phyloP scores from a whole-genome alignment of 495 filamentous ascomycete genomes.

The Zalerion maritima region DNA sequence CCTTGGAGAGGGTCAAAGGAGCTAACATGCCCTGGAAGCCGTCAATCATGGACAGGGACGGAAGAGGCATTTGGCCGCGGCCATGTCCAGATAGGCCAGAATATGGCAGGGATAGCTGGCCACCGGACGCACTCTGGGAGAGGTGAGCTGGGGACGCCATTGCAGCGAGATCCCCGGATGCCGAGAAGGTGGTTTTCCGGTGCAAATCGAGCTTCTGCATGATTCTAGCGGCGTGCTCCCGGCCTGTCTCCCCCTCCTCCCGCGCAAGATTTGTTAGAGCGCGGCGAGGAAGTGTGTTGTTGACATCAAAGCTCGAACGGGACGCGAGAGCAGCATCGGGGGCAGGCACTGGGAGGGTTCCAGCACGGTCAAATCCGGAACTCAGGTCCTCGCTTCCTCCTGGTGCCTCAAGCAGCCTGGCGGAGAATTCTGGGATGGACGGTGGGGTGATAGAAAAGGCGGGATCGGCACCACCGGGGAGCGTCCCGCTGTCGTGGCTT shows the following conservation, averaged over 20 bases:
- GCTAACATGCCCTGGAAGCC: slow-evolving; percentile 50
- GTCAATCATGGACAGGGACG: slow-evolving; percentile 12
- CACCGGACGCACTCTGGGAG: slow-evolving; percentile 67
- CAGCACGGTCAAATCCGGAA: slow-evolving; percentile 38
- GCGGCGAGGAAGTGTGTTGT: slow-evolving; percentile 27
- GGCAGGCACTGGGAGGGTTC: slow-evolving; percentile 53
- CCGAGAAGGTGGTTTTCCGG: slow-evolving; percentile 52
- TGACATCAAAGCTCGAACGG: slow-evolving; percentile 61
- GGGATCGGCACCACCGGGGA: slow-evolving; percentile 52
- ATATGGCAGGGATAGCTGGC: slow-evolving; percentile 36
- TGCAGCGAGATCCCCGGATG: slow-evolving; percentile 19
- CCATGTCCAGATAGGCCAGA: too few relatives aligned
- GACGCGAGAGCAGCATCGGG: slow-evolving; percentile 38
- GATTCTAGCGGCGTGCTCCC: slow-evolving; percentile 71
- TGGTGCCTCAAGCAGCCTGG: slow-evolving; percentile 55
- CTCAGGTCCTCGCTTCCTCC: slow-evolving; percentile 41
- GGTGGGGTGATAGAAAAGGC: slow-evolving; percentile 88
- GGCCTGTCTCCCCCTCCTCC: slow-evolving; percentile 47
- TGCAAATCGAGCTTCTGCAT: slow-evolving; percentile 88
- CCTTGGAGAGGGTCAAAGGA: slow-evolving; percentile 67
- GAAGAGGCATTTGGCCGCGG: too few relatives aligned
- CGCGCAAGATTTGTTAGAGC: slow-evolving; percentile 29
- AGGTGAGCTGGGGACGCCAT: slow-evolving; percentile 43
- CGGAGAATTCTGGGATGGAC: slow-evolving; percentile 75
- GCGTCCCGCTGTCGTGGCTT: slow-evolving; percentile 39